A percentile compares a stretch with the other conserved stretches of the same genome.
These are phyloP conservation scores for Colletotrichum eleusines DNA, from an alignment of 2,329 filamentous ascomycete species.

Conservation along the genomic window DNA sequence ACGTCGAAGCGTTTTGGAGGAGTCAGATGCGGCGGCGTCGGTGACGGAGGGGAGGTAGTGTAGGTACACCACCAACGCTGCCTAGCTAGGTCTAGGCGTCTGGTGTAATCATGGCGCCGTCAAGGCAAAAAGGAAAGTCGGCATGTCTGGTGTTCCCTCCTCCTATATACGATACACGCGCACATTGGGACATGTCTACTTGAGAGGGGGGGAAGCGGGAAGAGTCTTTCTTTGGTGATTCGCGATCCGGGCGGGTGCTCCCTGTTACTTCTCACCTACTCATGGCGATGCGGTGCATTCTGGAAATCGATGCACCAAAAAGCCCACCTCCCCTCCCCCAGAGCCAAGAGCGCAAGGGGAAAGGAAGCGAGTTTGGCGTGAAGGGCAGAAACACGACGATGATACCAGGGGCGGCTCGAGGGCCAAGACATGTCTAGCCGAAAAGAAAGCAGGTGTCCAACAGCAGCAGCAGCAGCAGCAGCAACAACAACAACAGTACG, in stretches of 20 bases:
- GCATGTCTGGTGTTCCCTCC: too few relatives aligned
- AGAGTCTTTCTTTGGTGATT: too few relatives aligned
- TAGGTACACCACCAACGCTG: too few relatives aligned
- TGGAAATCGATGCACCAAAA: not conserved
- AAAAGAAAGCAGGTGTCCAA: constrained; percentile 25
- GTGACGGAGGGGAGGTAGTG: too few relatives aligned
- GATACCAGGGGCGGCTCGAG: not conserved
- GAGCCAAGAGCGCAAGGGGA: not conserved
- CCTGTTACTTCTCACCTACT: not conserved
- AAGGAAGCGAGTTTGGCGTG: constrained; percentile 9
- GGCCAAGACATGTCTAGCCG: constrained; percentile 29
- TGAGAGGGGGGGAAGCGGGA: too few relatives aligned
- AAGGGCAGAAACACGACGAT: not conserved
- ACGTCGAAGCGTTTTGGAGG: not conserved
- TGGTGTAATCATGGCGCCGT: not conserved
- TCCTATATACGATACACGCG: too few relatives aligned
- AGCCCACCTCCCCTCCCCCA: too few relatives aligned
- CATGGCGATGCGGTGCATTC: not conserved
- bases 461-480: too few relatives aligned
- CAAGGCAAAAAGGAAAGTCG: not conserved
- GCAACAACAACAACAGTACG: too few relatives aligned
- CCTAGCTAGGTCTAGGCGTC: too few relatives aligned
- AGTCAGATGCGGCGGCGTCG: not conserved
- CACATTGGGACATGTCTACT: too few relatives aligned
- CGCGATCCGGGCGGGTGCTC: too few relatives aligned